A percentile compares a stretch with the other conserved stretches of the same genome.
phyloP scores from a whole-genome alignment of 1,284 basidiomycete species.

The Hemileccinum hortonii region DNA sequence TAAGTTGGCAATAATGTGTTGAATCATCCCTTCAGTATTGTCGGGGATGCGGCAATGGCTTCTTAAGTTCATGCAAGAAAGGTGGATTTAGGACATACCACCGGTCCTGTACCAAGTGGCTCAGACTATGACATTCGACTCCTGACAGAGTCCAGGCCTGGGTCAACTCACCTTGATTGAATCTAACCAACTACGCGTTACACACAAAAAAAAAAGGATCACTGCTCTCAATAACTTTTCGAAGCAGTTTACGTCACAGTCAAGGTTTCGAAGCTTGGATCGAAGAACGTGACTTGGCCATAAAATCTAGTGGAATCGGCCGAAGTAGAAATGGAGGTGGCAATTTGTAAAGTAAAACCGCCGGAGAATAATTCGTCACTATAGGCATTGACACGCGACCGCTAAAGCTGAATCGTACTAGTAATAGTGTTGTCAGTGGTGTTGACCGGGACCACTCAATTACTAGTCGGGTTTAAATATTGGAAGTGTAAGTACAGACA shows the following conservation, averaged over 20 bases:
- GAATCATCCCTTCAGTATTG: conserved; percentile 69
- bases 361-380: no score
- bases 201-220: conserved; percentile 41
- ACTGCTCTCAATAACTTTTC: conserved; percentile 42
- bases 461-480: no score
- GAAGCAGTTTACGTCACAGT: neutral
- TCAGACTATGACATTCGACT: neutral
- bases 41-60: conserved; percentile 64
- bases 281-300: conserved; percentile 16
- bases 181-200: conserved; percentile 52
- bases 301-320: neutral
- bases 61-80: conserved; percentile 64
- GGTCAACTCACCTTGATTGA: conserved; percentile 49
- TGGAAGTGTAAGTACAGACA: no score
- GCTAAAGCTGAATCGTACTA: no score
- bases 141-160: neutral
- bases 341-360: no score
- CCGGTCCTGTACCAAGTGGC: conserved; percentile 38
- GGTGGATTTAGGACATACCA: conserved; percentile 75
- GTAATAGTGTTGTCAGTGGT: no score
- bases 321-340: no score
- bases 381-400: no score
- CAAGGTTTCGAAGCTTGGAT: neutral
- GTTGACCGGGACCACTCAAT: no score
- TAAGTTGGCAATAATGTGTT: conserved; percentile 76